Evolutionary conservation across 495 filamentous ascomycete genomes (phyloP), one percentile per base, ranked within the genome.

Genomic region (Hypoxylon perforatum): DNA sequence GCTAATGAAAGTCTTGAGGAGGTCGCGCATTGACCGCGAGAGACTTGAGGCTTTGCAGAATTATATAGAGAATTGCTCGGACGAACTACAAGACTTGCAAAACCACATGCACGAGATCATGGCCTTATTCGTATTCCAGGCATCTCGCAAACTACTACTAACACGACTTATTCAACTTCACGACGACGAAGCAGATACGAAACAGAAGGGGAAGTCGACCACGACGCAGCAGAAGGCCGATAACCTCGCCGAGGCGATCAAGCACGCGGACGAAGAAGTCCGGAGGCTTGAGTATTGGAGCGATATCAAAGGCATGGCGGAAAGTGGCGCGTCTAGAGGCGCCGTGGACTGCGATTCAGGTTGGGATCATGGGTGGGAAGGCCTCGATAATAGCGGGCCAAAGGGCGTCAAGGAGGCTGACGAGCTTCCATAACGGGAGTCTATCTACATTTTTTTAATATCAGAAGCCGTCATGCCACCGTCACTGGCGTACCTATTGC

Each of bases 41-140:
- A 97, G 92, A 77, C 86, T 94, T 50, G 88, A 93, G 59, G 90
- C 87, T 0, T 81, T 97, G 23, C 86, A 87, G 58, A 90, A 82
- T 53, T 99, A 97, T 74, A 75, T 97, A 3, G 78, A 87, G n/a
- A 81, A 93, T 28, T 91, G 87, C 19, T 88, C 89, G 3, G 91
- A 94, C 9, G 94, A 97, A 47, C 71, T 97, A 8, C 85, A 81
- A 47, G 92, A 95, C 69, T 77, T 99, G 28, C 82, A 88, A 25
- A 85, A 91, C 11, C 82, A 86, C 79, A 94, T 98, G 78, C 90
- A 91, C 21, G 85, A 90, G 18, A 92, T 98, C 67, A 94, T 97
- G 91, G 73, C 85, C 1, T 77, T 88, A 61, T 92, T 98, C 76
- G 83, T 98, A 41, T 98, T 96, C 75, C 94, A 98, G 76, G 85